These are phyloP conservation scores for Dothideomycetidae sp. DNA, from an alignment of 2,329 filamentous ascomycete genomes.

Conservation along the genomic window DNA sequence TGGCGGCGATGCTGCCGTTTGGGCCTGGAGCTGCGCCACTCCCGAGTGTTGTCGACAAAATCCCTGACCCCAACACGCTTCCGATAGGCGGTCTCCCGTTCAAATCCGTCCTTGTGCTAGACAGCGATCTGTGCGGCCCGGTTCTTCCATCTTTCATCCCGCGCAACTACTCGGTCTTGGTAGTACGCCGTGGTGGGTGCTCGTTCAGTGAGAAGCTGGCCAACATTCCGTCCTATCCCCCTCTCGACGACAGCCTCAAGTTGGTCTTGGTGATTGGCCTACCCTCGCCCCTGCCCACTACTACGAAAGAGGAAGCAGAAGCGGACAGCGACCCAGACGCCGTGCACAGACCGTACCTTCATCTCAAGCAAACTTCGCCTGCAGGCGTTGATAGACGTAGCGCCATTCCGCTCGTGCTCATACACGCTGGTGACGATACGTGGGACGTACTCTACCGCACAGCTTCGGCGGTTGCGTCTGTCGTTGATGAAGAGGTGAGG, in stretches of 20 bases:
- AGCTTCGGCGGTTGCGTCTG: slow-evolving; percentile 20
- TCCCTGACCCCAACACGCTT: slow-evolving; percentile 31
- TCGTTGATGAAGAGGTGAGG: slow-evolving; percentile 13
- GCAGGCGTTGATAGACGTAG: slow-evolving; percentile 54
- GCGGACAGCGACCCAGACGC: slow-evolving; percentile 3
- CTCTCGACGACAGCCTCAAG: slow-evolving; percentile 46
- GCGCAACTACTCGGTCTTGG: slow-evolving; percentile 56
- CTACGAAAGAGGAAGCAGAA: slow-evolving; percentile 21
- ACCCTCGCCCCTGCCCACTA: no score
- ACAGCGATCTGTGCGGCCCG: slow-evolving; percentile 49
- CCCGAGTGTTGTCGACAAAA: slow-evolving; percentile 28
- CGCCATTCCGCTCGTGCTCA: slow-evolving; percentile 70
- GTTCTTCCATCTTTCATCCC: slow-evolving; percentile 39
- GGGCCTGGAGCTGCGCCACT: slow-evolving; percentile 55
- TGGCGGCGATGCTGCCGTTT: slow-evolving; percentile 40
- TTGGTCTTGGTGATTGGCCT: slow-evolving; percentile 66
- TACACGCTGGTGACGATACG: slow-evolving; percentile 53
- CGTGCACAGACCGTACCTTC: slow-evolving; percentile 53
- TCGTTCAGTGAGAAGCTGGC: slow-evolving; percentile 69
- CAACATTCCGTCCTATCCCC: slow-evolving; percentile 65
- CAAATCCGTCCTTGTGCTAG: slow-evolving; percentile 48
- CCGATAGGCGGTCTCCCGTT: slow-evolving; percentile 27
- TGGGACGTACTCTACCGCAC: slow-evolving; percentile 50
- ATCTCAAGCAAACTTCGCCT: slow-evolving; percentile 57
- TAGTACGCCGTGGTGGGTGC: slow-evolving; percentile 71